Evolutionary conservation across 805 yeast genomes (phyloP).

Genomic region (Starmera amethionina): DNA sequence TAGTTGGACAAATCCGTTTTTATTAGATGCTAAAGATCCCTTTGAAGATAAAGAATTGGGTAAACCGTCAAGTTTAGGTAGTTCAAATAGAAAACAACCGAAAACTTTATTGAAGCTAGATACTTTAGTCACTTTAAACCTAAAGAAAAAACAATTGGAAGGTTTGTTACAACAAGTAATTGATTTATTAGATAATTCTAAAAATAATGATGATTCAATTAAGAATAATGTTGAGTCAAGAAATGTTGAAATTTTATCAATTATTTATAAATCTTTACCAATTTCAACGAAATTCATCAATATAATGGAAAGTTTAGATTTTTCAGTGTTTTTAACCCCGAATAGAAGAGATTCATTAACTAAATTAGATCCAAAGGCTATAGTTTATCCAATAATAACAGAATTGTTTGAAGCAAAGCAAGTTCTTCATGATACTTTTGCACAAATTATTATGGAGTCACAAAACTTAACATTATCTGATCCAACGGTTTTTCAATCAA

Average conservation of each 20-base stretch:
- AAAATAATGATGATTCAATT: too few species aligned
- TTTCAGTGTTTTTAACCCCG: constrained; percentile 35
- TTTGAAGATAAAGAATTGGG: constrained; percentile 16
- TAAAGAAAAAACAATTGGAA: constrained; percentile 27
- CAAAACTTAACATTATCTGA: constrained; percentile 65
- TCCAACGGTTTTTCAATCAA: constrained; percentile 61
- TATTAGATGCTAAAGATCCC: constrained; percentile 25
- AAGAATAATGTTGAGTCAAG: constrained; percentile 25
- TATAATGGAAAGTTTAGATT: constrained; percentile 50
- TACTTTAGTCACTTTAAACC: constrained; percentile 29
- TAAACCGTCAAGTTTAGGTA: constrained; percentile 4
- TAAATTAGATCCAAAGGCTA: constrained; percentile 16
- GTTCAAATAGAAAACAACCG: constrained; percentile 18
- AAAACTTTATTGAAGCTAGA: constrained; percentile 42
- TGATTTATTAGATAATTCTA: constrained; percentile 29
- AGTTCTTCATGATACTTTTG: constrained; percentile 49
- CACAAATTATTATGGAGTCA: constrained; percentile 52
- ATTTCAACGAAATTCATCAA: constrained; percentile 40
- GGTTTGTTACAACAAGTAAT: constrained; percentile 32
- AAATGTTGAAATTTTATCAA: constrained; percentile 42
- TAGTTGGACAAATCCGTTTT: constrained; percentile 68
- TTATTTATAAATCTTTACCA: constrained; percentile 43
- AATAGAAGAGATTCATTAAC: constrained; percentile 4
- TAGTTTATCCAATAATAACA: constrained; percentile 31
- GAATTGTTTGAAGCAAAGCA: constrained; percentile 74